These are phyloP conservation scores for Alternaria sp. DNA, from an alignment of 2,329 filamentous ascomycete genomes.

Conservation along the genomic window DNA sequence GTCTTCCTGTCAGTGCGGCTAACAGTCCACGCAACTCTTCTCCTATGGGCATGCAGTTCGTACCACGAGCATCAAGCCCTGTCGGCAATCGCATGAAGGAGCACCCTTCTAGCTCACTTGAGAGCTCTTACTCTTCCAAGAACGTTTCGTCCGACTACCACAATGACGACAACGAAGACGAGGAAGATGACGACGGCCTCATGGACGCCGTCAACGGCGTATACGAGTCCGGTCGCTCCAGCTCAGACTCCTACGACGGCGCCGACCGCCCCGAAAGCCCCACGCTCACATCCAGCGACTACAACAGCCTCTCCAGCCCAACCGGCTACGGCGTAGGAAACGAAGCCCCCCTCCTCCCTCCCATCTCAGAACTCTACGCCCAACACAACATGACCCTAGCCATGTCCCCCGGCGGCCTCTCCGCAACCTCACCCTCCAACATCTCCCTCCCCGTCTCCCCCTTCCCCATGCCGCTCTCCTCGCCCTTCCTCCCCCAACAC, in stretches of 20 bases:
- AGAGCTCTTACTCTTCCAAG: conserved; percentile 34
- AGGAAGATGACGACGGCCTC: conserved; percentile 29
- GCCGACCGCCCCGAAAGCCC: conserved; percentile 37
- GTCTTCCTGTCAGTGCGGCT: conserved; percentile 61
- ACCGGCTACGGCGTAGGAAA: conserved; percentile 10
- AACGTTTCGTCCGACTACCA: conserved; percentile 22
- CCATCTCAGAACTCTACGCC: conserved; percentile 23
- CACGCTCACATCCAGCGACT: conserved; percentile 40
- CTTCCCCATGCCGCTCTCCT: conserved; percentile 31
- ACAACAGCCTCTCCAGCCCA: conserved; percentile 37
- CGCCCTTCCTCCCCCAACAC: conserved; percentile 27
- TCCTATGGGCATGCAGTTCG: conserved; percentile 47
- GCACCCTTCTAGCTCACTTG: conserved; percentile 29
- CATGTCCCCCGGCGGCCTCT: conserved; percentile 14
- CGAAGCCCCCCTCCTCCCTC: conserved; percentile 23
- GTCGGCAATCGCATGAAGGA: conserved; percentile 37
- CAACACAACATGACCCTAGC: conserved; percentile 21
- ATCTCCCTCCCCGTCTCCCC: conserved; percentile 31
- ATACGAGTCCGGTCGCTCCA: conserved; percentile 27
- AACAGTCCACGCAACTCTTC: conserved; percentile 47
- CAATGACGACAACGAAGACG: conserved; percentile 11
- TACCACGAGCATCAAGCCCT: conserved; percentile 36
- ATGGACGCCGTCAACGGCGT: conserved; percentile 38
- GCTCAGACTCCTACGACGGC: conserved; percentile 15
- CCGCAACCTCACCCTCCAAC: conserved; percentile 27